A percentile compares a stretch with the other conserved stretches of the same genome.
Conservation (phyloP, 768 basidiomycete species). For the Dentipellis sp. region DNA sequence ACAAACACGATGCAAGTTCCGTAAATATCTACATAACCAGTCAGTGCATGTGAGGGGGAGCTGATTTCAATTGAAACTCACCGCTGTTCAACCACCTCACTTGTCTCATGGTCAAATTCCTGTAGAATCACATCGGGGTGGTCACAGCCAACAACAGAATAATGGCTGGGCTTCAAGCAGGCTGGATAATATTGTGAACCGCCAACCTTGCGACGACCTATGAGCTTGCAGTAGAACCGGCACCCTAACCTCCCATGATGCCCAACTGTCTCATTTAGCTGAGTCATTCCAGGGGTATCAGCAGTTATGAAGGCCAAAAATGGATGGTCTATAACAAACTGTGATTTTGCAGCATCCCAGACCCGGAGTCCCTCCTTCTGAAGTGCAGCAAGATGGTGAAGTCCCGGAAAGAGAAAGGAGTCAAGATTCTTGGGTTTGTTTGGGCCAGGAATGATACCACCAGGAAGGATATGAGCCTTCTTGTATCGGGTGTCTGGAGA, state of each 20-base stretch:
- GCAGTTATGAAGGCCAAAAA: slow-evolving; percentile 17
- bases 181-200: slow-evolving; percentile 25
- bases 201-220: slow-evolving; percentile 22
- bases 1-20: background rate
- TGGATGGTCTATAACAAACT: slow-evolving; percentile 1
- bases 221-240: slow-evolving; percentile 21
- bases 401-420: slow-evolving; percentile 21
- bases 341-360: slow-evolving; percentile 15
- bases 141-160: background rate
- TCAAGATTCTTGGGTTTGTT: slow-evolving; percentile 26
- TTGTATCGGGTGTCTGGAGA: slow-evolving; percentile 21
- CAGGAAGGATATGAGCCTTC: slow-evolving; percentile 23
- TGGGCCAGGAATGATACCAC: slow-evolving; percentile 23
- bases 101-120: background rate
- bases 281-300: slow-evolving; percentile 25
- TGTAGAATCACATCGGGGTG: background rate
- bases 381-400: slow-evolving; percentile 25
- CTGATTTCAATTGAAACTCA: no score
- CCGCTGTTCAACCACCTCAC: no score
- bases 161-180: background rate
- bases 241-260: slow-evolving; percentile 22
- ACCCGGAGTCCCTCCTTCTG: slow-evolving; percentile 19
- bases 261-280: slow-evolving; percentile 25
- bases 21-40: background rate
- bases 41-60: no score